Conservation (phyloP, 164 flowering plant species). For the Saururus chinensis region DNA sequence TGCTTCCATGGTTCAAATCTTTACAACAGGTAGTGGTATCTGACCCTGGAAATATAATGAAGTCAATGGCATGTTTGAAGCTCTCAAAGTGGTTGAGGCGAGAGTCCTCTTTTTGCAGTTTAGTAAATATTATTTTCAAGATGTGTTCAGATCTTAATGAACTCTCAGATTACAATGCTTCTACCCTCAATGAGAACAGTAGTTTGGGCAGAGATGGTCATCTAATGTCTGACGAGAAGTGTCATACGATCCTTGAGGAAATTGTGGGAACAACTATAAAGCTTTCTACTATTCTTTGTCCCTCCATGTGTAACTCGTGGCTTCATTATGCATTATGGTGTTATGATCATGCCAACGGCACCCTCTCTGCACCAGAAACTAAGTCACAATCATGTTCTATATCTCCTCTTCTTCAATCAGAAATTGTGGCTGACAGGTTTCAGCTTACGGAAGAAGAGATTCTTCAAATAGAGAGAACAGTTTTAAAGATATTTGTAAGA, state of each 20-base stretch:
- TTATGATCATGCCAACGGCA: conserved; percentile 51
- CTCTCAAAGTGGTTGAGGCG: conserved; percentile 62
- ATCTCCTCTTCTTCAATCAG: conserved; percentile 52
- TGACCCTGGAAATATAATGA: conserved; percentile 27
- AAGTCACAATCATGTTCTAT: conserved; percentile 39
- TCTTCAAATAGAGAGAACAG: conserved; percentile 31
- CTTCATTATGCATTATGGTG: conserved; percentile 97
- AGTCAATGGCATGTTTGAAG: conserved; percentile 86
- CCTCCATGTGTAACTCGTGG: conserved; percentile 85
- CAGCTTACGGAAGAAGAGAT: conserved; percentile 59
- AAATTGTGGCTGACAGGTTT: conserved; percentile 42
- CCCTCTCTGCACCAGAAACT: conserved; percentile 24
- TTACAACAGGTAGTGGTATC: conserved; percentile 18
- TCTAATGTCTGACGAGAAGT: conserved; percentile 15
- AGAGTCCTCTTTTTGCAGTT: conserved; percentile 20
- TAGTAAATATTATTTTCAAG: conserved; percentile 30
- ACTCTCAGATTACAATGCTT: conserved; percentile 11
- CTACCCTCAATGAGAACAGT: conserved; percentile 15
- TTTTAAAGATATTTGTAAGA: conserved; percentile 26
- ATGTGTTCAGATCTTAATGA: conserved; percentile 33
- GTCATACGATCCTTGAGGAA: conserved; percentile 43
- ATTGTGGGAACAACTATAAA: conserved; percentile 60
- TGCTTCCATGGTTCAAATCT: conserved; percentile 44
- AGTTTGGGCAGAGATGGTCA: conserved; percentile 12
- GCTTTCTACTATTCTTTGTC: conserved; percentile 61